These are phyloP conservation scores for Telfairia occidentalis DNA, from an alignment of 331 rosid species.

Conservation along the genomic window DNA sequence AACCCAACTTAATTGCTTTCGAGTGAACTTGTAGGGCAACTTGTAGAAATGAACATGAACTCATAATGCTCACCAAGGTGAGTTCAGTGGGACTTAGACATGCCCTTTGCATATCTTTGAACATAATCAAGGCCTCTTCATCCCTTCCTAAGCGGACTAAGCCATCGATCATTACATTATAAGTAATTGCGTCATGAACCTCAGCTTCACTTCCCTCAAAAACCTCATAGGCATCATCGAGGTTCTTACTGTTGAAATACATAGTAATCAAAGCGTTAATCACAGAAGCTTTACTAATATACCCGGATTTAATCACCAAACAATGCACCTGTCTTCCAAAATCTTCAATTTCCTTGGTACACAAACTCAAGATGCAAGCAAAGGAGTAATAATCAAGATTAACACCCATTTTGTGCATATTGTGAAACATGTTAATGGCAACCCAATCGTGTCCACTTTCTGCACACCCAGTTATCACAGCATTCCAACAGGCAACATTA, in stretches of 20 bases:
- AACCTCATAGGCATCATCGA: constrained; percentile 35
- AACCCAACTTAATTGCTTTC: constrained; percentile 46
- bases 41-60: constrained; percentile 24
- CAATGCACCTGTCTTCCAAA: constrained; percentile 62
- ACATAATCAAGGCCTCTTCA: constrained; percentile 44
- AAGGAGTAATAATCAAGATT: constrained; percentile 45
- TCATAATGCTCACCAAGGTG: constrained; percentile 64
- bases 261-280: constrained; percentile 52
- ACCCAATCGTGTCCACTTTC: constrained; percentile 24
- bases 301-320: constrained; percentile 40
- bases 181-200: constrained; percentile 41
- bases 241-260: constrained; percentile 44
- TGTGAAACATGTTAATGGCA: constrained; percentile 36
- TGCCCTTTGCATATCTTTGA: constrained; percentile 41
- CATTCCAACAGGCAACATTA: constrained; percentile 61
- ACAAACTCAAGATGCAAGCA: constrained; percentile 50
- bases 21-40: constrained; percentile 48
- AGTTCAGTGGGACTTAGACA: too few relatives aligned
- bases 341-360: constrained; percentile 30
- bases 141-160: constrained; percentile 34
- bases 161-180: constrained; percentile 71
- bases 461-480: constrained; percentile 47
- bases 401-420: constrained; percentile 39
- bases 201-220: constrained; percentile 37
- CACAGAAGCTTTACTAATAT: constrained; percentile 42